These are phyloP conservation scores for Hypomontagnella submonticulosa DNA, from an alignment of 495 filamentous ascomycete species.

Conservation along the genomic window DNA sequence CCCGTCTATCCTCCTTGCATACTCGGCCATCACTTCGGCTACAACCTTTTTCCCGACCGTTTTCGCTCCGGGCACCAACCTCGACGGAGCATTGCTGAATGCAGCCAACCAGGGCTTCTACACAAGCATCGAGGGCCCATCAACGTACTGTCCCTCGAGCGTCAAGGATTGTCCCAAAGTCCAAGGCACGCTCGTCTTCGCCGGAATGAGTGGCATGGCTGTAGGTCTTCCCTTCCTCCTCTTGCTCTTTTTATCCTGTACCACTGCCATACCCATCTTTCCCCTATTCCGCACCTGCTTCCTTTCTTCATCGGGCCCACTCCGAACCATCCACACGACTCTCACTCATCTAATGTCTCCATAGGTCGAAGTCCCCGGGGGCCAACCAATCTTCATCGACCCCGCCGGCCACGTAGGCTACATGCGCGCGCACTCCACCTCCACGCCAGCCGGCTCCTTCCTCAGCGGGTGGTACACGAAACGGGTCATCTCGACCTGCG, in stretches of 20 bases:
- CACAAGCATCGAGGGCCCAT: constrained; percentile 30
- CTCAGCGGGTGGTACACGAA: constrained; percentile 55
- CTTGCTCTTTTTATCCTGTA: background rate
- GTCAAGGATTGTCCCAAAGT: constrained; percentile 30
- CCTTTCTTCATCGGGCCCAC: background rate
- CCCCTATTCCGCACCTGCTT: background rate
- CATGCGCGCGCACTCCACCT: constrained; percentile 69
- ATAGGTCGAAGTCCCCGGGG: constrained; percentile 69
- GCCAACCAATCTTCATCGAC: constrained; percentile 71
- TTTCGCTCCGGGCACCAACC: constrained; percentile 33
- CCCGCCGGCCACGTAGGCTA: constrained; percentile 67
- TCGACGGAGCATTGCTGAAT: constrained; percentile 35
- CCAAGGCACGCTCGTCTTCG: constrained; percentile 35
- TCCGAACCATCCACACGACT: background rate
- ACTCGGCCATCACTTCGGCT: constrained; percentile 29
- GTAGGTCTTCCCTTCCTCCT: constrained; percentile 23
- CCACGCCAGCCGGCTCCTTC: constrained; percentile 64
- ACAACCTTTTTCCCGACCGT: constrained; percentile 38
- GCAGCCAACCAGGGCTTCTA: constrained; percentile 40
- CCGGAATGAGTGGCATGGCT: constrained; percentile 34
- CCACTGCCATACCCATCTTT: too few relatives aligned
- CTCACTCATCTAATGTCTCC: background rate
- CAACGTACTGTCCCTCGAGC: constrained; percentile 35
- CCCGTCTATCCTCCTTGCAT: constrained; percentile 10
- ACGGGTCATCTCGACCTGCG: constrained; percentile 30